Percentiles rank a stretch among this genome's conserved stretches.
Conservation (phyloP, 345 rosid species). For the Jatropha curcas region DNA sequence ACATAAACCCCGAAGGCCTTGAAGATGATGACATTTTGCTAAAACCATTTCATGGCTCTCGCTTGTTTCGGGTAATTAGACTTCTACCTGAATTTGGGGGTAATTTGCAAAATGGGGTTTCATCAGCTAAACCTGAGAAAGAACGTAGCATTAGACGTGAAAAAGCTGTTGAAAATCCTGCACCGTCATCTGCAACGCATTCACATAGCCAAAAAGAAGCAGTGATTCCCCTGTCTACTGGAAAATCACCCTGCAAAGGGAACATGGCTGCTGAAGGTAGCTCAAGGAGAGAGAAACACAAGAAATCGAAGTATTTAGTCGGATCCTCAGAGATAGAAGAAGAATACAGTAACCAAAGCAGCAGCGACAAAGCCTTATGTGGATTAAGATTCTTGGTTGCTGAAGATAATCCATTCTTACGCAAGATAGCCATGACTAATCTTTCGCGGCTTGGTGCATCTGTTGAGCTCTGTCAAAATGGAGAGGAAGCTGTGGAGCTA, state of each 20-base stretch:
- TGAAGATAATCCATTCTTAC: constrained; percentile 6
- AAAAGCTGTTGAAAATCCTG: not conserved
- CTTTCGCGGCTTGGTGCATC: constrained; percentile 26
- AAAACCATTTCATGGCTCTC: constrained; percentile 79
- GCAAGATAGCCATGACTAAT: not conserved
- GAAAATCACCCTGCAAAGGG: not conserved
- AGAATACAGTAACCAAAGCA: not conserved
- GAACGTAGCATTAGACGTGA: constrained; percentile 10
- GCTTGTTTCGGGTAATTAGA: constrained; percentile 43
- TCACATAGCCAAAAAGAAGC: constrained; percentile 3
- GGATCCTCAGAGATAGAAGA: constrained; percentile 25
- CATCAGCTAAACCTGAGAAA: constrained; percentile 16
- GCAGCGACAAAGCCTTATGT: constrained; percentile 10
- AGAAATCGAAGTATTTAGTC: not conserved
- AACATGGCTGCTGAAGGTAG: constrained; percentile 33
- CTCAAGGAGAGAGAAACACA: constrained; percentile 14
- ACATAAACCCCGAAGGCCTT: constrained; percentile 9
- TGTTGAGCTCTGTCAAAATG: constrained; percentile 24
- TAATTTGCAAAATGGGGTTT: constrained; percentile 14
- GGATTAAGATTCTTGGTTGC: constrained; percentile 27
- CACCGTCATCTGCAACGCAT: constrained; percentile 17
- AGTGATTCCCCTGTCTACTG: not conserved
- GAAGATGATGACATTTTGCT: constrained; percentile 39
- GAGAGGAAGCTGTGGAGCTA: constrained; percentile 18
- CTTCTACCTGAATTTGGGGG: constrained; percentile 68